Base-by-base conservation (phyloP, 768 basidiomycete species). In the Lactarius trivialis region DNA sequence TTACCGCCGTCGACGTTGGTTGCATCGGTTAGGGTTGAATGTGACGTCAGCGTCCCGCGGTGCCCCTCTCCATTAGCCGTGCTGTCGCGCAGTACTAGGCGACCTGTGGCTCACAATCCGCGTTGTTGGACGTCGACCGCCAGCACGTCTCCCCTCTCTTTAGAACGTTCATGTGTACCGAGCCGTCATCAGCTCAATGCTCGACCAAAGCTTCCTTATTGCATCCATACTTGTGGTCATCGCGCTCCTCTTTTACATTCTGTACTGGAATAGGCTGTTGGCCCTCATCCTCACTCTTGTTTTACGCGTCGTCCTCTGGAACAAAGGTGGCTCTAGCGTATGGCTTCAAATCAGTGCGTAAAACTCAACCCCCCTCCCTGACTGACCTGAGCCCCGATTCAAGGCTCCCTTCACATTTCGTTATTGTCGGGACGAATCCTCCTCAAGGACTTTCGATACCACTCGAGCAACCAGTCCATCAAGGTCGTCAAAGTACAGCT, bases 321-420 rank as follows among this genome's bases (percentile, higher is more conserved):
- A 86, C 65, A 80, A 84, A 61, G 82, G 83, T 55, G 82, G 79
- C 39, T 82, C 83, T n/a, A 89, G 89, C 70, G 79, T 85, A 65
- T 96, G 92, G 88, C 77, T 96, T 55, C 85, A 89, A 71, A 85
- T 94, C 59, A 91, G 92, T 86, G 68, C 64, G 79, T 71, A 28
- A 3, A 32, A 36, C 14, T 36, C 12, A 8, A 8, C 3, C 11
- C 36, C 4, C 12, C 12, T 14, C 43, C 30, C 28, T 49, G 32
- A 26, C 54, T 39, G 54, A 55, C 58, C 11, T 45, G 43, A 4
- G 56, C 60, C 37, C 65, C 39, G 33, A 24, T 32, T 43, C 39
- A 54, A 94, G 93, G 92, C 24, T 91, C 93, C n/a, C 81, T 96
- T 26, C 94, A 98, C 70, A 83, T 98, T 72, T 95, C 95, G 2